Conservation (phyloP, 2,329 filamentous ascomycete species). For the Cytospora piceicola region DNA sequence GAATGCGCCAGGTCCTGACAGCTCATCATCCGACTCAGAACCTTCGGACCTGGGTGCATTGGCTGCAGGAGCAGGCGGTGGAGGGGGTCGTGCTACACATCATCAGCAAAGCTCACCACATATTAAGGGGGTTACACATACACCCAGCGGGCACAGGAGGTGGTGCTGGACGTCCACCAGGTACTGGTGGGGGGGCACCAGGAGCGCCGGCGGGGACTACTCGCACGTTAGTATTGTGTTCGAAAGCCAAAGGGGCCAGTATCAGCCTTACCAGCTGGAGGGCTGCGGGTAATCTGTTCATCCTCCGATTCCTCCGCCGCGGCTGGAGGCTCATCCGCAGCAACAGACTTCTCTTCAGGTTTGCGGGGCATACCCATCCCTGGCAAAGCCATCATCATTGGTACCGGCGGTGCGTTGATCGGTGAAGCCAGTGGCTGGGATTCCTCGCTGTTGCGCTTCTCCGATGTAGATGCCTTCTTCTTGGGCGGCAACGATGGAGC, state of each 20-base stretch:
- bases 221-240: slow-evolving; percentile 33
- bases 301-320: slow-evolving; percentile 40
- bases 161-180: slow-evolving; percentile 56
- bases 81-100: slow-evolving; percentile 64
- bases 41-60: slow-evolving; percentile 70
- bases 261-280: slow-evolving; percentile 35
- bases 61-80: slow-evolving; percentile 54
- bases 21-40: slow-evolving; percentile 87
- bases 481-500: slow-evolving; percentile 51
- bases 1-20: slow-evolving; percentile 60
- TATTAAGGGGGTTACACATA: slow-evolving; percentile 48
- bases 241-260: slow-evolving; percentile 30
- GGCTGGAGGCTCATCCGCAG: slow-evolving; percentile 51
- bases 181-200: slow-evolving; percentile 49
- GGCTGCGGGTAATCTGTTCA: slow-evolving; percentile 40
- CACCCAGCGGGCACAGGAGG: slow-evolving; percentile 64
- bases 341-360: slow-evolving; percentile 46
- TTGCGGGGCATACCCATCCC: slow-evolving; percentile 68
- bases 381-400: slow-evolving; percentile 67
- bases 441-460: slow-evolving; percentile 48
- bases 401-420: slow-evolving; percentile 57
- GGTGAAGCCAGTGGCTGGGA: slow-evolving; percentile 50
- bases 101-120: slow-evolving; percentile 35
- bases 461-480: slow-evolving; percentile 53
- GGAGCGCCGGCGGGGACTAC: slow-evolving; percentile 39